Percentiles rank a stretch among this genome's conserved stretches.
These are phyloP conservation scores for Lactarius sanguifluus DNA, from an alignment of 768 basidiomycete genomes.

Conservation along the genomic window DNA sequence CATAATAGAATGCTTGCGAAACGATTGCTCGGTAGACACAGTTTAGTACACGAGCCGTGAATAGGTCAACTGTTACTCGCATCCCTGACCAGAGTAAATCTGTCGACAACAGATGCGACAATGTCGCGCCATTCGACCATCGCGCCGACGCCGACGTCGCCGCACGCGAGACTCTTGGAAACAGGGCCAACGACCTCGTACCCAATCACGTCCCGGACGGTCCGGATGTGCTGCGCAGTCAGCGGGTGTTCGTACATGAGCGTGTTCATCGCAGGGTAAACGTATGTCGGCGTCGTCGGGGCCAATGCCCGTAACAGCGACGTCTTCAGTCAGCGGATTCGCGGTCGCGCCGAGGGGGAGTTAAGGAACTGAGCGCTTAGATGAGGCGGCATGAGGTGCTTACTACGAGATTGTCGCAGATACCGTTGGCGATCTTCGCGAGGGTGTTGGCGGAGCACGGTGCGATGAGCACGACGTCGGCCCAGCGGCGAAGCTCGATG, in stretches of 20 bases:
- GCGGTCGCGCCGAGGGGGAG: neutral
- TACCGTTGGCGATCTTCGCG: constrained; percentile 84
- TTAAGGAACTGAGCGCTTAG: neutral
- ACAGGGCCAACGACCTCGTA: constrained; percentile 88
- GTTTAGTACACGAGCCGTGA: neutral
- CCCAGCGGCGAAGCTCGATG: constrained; percentile 93
- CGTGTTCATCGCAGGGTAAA: constrained; percentile 99
- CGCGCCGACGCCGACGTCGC: constrained; percentile 90
- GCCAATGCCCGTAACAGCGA: constrained; percentile 82
- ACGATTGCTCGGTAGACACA: neutral
- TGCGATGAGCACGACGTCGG: constrained; percentile 90
- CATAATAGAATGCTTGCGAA: neutral
- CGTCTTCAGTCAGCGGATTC: constrained; percentile 42
- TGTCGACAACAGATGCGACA: constrained; percentile 65
- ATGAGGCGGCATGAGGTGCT: constrained; percentile 23
- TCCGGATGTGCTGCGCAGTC: constrained; percentile 76
- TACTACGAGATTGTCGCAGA: constrained; percentile 90
- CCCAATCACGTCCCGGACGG: constrained; percentile 70
- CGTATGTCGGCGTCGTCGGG: constrained; percentile 80
- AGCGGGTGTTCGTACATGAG: constrained; percentile 96
- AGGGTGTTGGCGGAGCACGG: constrained; percentile 98
- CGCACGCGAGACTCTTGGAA: constrained; percentile 86
- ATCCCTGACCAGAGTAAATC: constrained; percentile 38
- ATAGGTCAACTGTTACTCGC: neutral
- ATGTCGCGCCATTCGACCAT: constrained; percentile 98